A percentile compares a stretch with the other conserved stretches of the same genome.
These are phyloP conservation scores for Biscogniauxia mediterranea DNA, from an alignment of 2,329 filamentous ascomycete species.

Conservation along the genomic window DNA sequence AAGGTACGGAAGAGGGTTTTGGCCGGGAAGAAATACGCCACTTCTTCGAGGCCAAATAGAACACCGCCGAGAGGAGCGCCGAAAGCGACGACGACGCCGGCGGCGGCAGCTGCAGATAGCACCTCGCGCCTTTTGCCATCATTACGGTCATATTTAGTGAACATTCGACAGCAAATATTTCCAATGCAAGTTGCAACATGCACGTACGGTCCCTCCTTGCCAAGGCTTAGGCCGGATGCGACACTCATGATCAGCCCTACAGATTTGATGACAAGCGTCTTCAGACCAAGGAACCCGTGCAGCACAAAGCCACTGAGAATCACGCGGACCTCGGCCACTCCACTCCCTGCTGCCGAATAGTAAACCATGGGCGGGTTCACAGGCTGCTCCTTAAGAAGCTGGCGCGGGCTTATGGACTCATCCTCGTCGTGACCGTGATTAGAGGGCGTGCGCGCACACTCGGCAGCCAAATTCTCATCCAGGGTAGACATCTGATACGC, in stretches of 20 bases:
- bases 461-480: constrained; percentile 86
- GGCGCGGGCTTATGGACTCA: constrained; percentile 43
- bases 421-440: constrained; percentile 42
- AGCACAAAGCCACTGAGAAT: constrained; percentile 97
- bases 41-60: constrained; percentile 90
- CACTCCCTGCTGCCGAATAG: constrained; percentile 93
- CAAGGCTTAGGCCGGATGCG: constrained; percentile 86
- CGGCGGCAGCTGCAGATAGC: constrained; percentile 86
- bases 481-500: constrained; percentile 82
- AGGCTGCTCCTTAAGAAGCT: constrained; percentile 13
- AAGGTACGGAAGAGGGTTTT: constrained; percentile 98
- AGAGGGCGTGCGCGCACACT: constrained; percentile 40
- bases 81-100: constrained; percentile 91
- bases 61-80: constrained; percentile 85
- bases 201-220: constrained; percentile 95
- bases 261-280: constrained; percentile 84
- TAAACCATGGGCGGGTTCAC: constrained; percentile 75
- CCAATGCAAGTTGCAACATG: constrained; percentile 94
- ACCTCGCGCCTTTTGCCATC: constrained; percentile 93
- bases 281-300: constrained; percentile 89
- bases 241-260: constrained; percentile 82
- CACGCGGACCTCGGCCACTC: constrained; percentile 94
- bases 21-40: constrained; percentile 94
- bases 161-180: constrained; percentile 93
- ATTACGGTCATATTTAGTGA: constrained; percentile 89